Base-by-base conservation (phyloP, 2,329 filamentous ascomycete species). In the Verticillium albo-atrum region DNA sequence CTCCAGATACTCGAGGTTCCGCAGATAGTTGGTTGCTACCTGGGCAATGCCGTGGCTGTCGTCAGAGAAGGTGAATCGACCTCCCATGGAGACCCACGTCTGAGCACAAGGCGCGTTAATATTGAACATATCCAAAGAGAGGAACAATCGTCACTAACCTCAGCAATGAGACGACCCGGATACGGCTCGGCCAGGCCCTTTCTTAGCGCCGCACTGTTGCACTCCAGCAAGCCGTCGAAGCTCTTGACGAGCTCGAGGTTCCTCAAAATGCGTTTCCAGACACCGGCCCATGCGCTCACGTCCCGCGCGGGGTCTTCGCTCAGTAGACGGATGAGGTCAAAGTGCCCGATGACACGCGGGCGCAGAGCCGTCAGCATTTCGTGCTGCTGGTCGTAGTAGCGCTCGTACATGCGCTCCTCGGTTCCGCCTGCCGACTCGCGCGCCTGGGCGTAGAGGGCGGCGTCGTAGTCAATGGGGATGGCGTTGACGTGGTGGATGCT, bases 131-230 rank as follows among this genome's bases (percentile, higher is more conserved):
- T 25, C n/a, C 17, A 10, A 57, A 54, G 59, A 37, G 7, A 42
- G 6, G 26, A 4, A 15, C 15, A n/a, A 12, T 6, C 9, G 12
- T 28, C 58, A 75, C 79, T 72, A 66, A 90, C 89, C 82, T 91
- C 82, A 67, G 92, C 92, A 68, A 99, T 89, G 67, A 86, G 81
- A 58, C 84, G 82, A 63, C 87, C 87, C 0, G 95, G 95, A 79
- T 99, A 99, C 53, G 94, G 92, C 78, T 98, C 92, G 23, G 79
- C 83, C 74, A 98, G 84, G 5, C 94, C 95, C 78, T 99, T 99
- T 64, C 95, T 83, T 74, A 98, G 72, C 23, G 87, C 92, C 42
- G 90, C 88, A 55, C 89, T 92, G 74, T 99, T 99, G 68, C 96
- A 83, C 82, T 99, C 95, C 61, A 99, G 71, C 74, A 95, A 83